Conservation (phyloP, 352 stramenopile genomes). For the Phytophthora podocarpi region DNA sequence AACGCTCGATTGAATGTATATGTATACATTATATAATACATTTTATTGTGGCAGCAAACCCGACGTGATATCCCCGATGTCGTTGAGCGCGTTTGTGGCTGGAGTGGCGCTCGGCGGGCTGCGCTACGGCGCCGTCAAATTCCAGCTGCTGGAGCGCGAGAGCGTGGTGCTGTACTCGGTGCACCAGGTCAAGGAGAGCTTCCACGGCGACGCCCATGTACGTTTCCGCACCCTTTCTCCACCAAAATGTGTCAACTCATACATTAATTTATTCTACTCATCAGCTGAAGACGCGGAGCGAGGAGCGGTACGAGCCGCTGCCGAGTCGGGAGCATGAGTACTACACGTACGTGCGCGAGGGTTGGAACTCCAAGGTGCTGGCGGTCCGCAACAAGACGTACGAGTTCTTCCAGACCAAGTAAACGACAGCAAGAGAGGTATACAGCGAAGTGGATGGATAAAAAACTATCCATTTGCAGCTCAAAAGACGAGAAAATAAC, state of each 20-base stretch:
- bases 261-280: slow-evolving; percentile 3
- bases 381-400: slow-evolving; percentile 60
- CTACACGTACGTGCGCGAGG: slow-evolving; percentile 73
- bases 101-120: slow-evolving; percentile 63
- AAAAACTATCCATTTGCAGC: slow-evolving; percentile 8
- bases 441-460: no score
- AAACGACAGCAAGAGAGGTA: no score
- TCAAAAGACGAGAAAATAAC: slow-evolving; percentile 17
- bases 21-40: neutral
- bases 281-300: slow-evolving; percentile 30
- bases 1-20: neutral
- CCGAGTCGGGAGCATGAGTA: slow-evolving; percentile 82
- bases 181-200: slow-evolving; percentile 65
- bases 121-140: slow-evolving; percentile 72
- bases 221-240: neutral
- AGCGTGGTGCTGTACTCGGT: slow-evolving; percentile 73
- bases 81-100: slow-evolving; percentile 70
- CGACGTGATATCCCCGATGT: slow-evolving; percentile 48
- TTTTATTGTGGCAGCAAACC: slow-evolving; percentile 10
- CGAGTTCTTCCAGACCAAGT: slow-evolving; percentile 59
- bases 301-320: slow-evolving; percentile 68
- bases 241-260: neutral
- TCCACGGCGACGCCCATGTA: slow-evolving; percentile 41
- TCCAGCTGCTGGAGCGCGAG: slow-evolving; percentile 73
- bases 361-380: slow-evolving; percentile 77